Conservation (phyloP, 768 basidiomycete genomes). For the Pleurotus eryngii region DNA sequence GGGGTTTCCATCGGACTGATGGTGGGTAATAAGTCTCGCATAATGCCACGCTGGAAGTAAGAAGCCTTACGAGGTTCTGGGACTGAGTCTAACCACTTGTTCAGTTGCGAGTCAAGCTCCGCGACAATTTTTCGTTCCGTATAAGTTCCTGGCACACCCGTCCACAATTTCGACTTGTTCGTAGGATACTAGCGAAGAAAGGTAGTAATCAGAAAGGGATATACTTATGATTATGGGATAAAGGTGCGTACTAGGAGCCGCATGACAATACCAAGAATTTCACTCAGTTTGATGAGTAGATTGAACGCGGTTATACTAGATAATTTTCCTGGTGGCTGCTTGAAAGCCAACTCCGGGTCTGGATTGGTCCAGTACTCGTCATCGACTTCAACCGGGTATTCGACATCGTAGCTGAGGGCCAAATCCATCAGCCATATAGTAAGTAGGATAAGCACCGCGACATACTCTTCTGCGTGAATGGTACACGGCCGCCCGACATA, state of each 20-base stretch:
- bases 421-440: not conserved
- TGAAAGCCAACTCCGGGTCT: conserved; percentile 41
- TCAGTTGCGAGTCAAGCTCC: conserved; percentile 60
- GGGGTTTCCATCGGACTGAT: conserved; percentile 29
- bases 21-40: conserved; percentile 1
- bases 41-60: too few relatives aligned
- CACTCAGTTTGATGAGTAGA: conserved; percentile 41
- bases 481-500: conserved; percentile 55
- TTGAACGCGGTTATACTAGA: conserved; percentile 44
- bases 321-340: conserved; percentile 50
- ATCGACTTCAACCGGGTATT: conserved; percentile 59
- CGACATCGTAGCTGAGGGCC: conserved; percentile 50
- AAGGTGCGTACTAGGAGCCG: conserved; percentile 45
- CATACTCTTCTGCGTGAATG: conserved; percentile 57
- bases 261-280: conserved; percentile 48
- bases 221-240: not conserved
- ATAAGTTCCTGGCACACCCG: conserved; percentile 29
- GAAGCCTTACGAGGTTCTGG: conserved; percentile 40
- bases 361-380: conserved; percentile 62
- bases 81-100: conserved; percentile 56
- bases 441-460: conserved; percentile 3
- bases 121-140: conserved; percentile 54
- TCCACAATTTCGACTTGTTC: conserved; percentile 39
- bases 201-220: not conserved
- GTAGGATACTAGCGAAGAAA: conserved; percentile 46